Conservation (phyloP, 345 rosid genomes). For the Eucalyptus pumila region DNA sequence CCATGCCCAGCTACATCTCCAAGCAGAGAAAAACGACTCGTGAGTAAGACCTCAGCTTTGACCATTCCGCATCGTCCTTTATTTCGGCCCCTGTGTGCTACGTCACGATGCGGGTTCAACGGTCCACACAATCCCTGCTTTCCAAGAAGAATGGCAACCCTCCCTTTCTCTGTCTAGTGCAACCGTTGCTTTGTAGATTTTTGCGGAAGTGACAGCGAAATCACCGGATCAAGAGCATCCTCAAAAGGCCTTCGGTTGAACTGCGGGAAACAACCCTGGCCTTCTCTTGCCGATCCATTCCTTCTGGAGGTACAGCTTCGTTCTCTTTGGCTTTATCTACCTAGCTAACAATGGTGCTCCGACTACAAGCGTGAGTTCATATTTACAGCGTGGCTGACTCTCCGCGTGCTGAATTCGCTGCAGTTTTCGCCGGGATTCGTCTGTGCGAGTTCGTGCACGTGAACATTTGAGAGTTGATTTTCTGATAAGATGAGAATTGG, state of each 20-base stretch:
- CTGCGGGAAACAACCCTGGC: not conserved
- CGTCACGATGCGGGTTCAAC: not conserved
- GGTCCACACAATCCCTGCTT: not conserved
- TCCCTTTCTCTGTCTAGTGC: not conserved
- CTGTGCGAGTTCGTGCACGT: not conserved
- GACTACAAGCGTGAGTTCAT: not conserved
- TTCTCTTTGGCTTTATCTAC: not conserved
- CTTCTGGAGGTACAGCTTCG: not conserved
- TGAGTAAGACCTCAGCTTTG: not conserved
- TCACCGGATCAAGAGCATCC: not conserved
- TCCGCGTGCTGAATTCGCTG: not conserved
- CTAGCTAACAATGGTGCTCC: not conserved
- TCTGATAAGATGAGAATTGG: not conserved
- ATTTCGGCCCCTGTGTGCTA: not conserved
- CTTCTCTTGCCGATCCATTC: not conserved
- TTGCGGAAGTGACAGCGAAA: not conserved
- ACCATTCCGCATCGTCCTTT: no score
- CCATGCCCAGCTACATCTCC: not conserved
- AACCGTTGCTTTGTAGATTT: not conserved
- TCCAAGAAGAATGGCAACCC: not conserved
- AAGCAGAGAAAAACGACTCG: not conserved
- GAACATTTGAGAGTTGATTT: not conserved
- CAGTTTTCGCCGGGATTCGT: not conserved
- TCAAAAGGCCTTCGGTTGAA: not conserved
- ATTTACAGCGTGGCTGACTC: not conserved